phyloP scores from a whole-genome alignment of 2,329 filamentous ascomycete species.

The Coniochaeta sp. region DNA sequence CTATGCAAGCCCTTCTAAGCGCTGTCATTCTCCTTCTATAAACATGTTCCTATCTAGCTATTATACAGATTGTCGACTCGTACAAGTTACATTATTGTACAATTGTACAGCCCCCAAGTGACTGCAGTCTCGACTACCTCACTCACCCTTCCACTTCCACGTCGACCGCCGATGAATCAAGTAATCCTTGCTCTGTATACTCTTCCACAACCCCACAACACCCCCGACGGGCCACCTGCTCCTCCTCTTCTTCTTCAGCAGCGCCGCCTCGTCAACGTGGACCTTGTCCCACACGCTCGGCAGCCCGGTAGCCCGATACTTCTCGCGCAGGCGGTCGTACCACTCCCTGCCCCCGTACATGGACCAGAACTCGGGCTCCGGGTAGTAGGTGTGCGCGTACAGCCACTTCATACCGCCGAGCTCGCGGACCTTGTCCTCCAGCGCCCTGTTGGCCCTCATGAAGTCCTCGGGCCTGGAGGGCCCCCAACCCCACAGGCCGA shows the following conservation, averaged over 20 bases:
- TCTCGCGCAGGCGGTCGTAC: conserved; percentile 55
- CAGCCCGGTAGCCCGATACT: conserved; percentile 54
- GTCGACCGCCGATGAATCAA: conserved; percentile 41
- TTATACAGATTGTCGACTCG: background rate
- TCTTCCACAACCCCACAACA: conserved; percentile 50
- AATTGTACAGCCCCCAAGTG: background rate
- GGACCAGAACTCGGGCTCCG: conserved; percentile 61
- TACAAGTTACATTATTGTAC: background rate
- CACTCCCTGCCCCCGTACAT: conserved; percentile 49
- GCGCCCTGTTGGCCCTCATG: conserved; percentile 57
- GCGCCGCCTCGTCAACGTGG: conserved; percentile 31
- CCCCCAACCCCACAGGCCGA: conserved; percentile 76
- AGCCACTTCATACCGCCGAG: conserved; percentile 80
- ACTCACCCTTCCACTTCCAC: conserved; percentile 39
- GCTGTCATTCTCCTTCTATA: background rate
- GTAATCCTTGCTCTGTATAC: conserved; percentile 50
- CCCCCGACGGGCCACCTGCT: conserved; percentile 48
- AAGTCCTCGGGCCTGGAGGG: conserved; percentile 51
- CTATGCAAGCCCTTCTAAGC: background rate
- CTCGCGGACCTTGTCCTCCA: conserved; percentile 61
- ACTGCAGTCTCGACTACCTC: background rate
- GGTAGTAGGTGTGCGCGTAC: conserved; percentile 80
- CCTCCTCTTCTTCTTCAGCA: conserved; percentile 11
- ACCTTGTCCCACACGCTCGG: conserved; percentile 68
- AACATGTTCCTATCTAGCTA: background rate